A percentile compares a stretch with the other conserved stretches of the same genome.
These are phyloP conservation scores for Amanita pseudoporphyria DNA, from an alignment of 768 basidiomycete species.

Conservation along the genomic window DNA sequence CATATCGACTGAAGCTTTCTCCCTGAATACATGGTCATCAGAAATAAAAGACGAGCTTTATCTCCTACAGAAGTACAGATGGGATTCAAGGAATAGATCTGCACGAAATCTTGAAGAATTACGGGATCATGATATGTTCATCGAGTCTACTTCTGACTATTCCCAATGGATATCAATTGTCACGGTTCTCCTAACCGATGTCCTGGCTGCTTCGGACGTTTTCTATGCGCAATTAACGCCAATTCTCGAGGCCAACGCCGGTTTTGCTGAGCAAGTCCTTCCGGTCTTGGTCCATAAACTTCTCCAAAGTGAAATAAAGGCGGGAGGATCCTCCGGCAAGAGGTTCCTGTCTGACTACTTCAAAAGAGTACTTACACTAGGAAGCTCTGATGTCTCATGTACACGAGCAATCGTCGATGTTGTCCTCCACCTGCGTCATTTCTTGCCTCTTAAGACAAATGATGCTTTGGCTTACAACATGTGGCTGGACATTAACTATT, in stretches of 20 bases:
- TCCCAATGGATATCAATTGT: slow-evolving; percentile 52
- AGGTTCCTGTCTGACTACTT: slow-evolving; percentile 47
- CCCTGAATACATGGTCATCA: slow-evolving; percentile 22
- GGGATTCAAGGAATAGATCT: slow-evolving; percentile 21
- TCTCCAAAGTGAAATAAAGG: slow-evolving; percentile 29
- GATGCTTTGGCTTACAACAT: slow-evolving; percentile 48
- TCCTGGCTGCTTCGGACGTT: slow-evolving; percentile 39
- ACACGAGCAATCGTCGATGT: slow-evolving; percentile 60
- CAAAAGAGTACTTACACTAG: slow-evolving; percentile 35
- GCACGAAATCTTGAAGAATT: slow-evolving; percentile 28
- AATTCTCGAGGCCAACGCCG: slow-evolving; percentile 43
- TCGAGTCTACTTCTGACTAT: slow-evolving; percentile 41
- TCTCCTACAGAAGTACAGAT: slow-evolving; percentile 38
- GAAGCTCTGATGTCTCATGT: slow-evolving; percentile 28
- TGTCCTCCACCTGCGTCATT: slow-evolving; percentile 73
- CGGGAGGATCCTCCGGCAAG: slow-evolving; percentile 12
- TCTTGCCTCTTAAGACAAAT: slow-evolving; percentile 26
- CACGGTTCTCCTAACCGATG: slow-evolving; percentile 46
- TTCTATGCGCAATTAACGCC: slow-evolving; percentile 64
- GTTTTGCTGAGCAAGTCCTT: slow-evolving; percentile 58
- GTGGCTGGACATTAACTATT: slow-evolving; percentile 77
- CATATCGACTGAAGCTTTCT: slow-evolving; percentile 19
- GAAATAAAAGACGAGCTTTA: slow-evolving; percentile 36
- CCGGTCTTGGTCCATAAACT: slow-evolving; percentile 69
- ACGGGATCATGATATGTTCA: slow-evolving; percentile 22